Conservation (phyloP, 2,329 filamentous ascomycete genomes). For the Stemphylium lycopersici region DNA sequence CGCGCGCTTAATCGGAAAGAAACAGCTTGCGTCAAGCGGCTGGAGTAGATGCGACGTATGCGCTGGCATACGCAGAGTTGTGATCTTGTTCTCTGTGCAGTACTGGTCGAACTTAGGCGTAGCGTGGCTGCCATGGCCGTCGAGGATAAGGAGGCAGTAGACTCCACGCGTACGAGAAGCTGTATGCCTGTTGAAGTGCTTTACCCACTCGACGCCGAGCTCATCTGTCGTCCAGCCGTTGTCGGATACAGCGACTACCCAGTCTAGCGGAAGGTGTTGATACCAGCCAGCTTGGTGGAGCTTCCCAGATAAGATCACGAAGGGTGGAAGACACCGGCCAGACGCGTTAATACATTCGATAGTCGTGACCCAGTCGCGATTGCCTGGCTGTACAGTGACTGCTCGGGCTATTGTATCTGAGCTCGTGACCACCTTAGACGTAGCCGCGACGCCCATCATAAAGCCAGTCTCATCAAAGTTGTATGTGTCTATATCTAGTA, state of each 20-base stretch:
- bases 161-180: slow-evolving; percentile 24
- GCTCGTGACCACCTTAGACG: background rate
- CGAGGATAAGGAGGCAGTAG: too few species aligned
- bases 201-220: slow-evolving; percentile 41
- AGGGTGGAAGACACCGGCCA: slow-evolving; percentile 7
- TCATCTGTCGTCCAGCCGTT: slow-evolving; percentile 47
- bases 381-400: slow-evolving; percentile 14
- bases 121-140: slow-evolving; percentile 39
- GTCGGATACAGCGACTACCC: slow-evolving; percentile 19
- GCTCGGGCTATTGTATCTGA: slow-evolving; percentile 8
- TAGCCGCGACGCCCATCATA: too few species aligned
- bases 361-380: background rate
- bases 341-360: slow-evolving; percentile 4
- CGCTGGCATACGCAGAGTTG: too few species aligned
- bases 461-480: slow-evolving; percentile 20
- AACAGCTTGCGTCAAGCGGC: too few species aligned
- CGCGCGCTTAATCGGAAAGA: slow-evolving; percentile 26
- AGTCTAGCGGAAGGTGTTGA: background rate
- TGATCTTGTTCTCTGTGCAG: too few species aligned
- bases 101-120: too few species aligned
- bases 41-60: too few species aligned
- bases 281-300: slow-evolving; percentile 5
- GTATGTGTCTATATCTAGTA: too few species aligned
- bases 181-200: slow-evolving; percentile 43
- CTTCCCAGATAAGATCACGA: slow-evolving; percentile 17